A percentile compares a stretch with the other conserved stretches of the same genome.
Evolutionary conservation across 164 flowering plant species (phyloP).

Genomic region (Aristolochia californica): DNA sequence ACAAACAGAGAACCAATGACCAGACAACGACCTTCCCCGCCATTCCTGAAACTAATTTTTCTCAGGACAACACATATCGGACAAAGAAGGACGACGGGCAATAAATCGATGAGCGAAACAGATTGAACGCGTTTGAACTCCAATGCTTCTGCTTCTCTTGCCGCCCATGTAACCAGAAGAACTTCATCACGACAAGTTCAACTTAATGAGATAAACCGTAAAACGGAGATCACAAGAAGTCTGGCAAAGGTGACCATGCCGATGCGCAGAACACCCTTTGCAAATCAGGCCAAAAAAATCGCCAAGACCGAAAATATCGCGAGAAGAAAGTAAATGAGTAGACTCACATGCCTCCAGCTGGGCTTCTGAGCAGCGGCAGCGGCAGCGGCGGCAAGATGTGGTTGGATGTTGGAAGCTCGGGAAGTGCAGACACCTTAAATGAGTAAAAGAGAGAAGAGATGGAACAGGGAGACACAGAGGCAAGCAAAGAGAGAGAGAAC

Average conservation of each 20-base stretch:
- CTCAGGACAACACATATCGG: too few species aligned
- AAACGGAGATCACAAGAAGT: too few species aligned
- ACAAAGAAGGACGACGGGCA: too few species aligned
- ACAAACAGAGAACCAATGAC: not conserved
- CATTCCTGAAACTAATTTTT: too few species aligned
- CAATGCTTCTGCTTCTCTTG: not conserved
- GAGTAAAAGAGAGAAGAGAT: not conserved
- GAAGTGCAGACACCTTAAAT: not conserved
- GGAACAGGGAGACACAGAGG: too few species aligned
- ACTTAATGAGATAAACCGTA: not conserved
- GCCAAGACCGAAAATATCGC: not conserved
- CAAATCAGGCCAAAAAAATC: not conserved
- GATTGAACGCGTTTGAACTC: not conserved
- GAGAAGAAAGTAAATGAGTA: not conserved
- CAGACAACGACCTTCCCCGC: not conserved
- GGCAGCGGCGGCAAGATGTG: not conserved
- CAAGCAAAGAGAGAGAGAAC: too few species aligned
- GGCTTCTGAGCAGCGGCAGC: too few species aligned
- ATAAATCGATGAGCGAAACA: not conserved
- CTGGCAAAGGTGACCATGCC: not conserved
- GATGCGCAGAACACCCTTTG: not conserved
- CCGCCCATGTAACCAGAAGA: too few species aligned
- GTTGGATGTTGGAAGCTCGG: not conserved
- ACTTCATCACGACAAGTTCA: not conserved
- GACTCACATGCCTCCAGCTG: too few species aligned